A percentile compares a stretch with the other conserved stretches of the same genome.
These are phyloP conservation scores for Tuber indicum DNA, from an alignment of 495 filamentous ascomycete species.

Conservation along the genomic window DNA sequence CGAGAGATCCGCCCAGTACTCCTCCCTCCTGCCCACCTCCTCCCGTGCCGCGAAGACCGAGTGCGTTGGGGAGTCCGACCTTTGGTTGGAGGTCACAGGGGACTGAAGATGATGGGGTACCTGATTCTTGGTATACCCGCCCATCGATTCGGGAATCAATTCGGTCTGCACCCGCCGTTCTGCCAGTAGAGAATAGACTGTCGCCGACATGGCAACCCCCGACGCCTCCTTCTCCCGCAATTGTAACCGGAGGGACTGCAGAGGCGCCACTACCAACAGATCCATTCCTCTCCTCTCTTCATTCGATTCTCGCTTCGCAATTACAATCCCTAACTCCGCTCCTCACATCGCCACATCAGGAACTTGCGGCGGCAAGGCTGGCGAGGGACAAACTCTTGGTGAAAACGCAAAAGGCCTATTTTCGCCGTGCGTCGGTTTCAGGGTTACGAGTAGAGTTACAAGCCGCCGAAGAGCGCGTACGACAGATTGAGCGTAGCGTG, in stretches of 20 bases:
- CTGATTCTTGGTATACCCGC: not conserved
- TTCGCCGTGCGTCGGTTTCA: slow-evolving; percentile 10
- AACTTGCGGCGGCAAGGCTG: slow-evolving; percentile 9
- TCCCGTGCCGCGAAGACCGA: slow-evolving; percentile 7
- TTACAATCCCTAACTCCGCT: slow-evolving; percentile 6
- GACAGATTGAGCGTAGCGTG: slow-evolving; percentile 11
- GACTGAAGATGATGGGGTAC: not conserved
- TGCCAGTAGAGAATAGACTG: not conserved
- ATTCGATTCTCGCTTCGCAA: not conserved
- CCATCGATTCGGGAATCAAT: not conserved
- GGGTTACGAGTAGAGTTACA: slow-evolving; percentile 14
- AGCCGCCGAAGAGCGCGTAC: slow-evolving; percentile 9
- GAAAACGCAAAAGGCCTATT: slow-evolving; percentile 24
- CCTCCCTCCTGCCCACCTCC: slow-evolving; percentile 17
- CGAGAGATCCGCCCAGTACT: slow-evolving; percentile 11
- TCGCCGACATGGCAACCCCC: not conserved
- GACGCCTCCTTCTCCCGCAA: not conserved
- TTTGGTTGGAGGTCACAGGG: not conserved
- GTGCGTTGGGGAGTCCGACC: slow-evolving; percentile 4
- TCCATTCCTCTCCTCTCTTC: slow-evolving; percentile 17
- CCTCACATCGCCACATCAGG: not conserved
- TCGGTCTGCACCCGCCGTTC: not conserved
- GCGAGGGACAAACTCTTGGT: slow-evolving; percentile 19
- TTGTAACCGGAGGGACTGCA: not conserved
- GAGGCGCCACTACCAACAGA: not conserved